Evolutionary conservation across 2,329 filamentous ascomycete genomes (phyloP), one percentile per base, ranked within the genome.

Genomic region (Xylariaceae sp.): DNA sequence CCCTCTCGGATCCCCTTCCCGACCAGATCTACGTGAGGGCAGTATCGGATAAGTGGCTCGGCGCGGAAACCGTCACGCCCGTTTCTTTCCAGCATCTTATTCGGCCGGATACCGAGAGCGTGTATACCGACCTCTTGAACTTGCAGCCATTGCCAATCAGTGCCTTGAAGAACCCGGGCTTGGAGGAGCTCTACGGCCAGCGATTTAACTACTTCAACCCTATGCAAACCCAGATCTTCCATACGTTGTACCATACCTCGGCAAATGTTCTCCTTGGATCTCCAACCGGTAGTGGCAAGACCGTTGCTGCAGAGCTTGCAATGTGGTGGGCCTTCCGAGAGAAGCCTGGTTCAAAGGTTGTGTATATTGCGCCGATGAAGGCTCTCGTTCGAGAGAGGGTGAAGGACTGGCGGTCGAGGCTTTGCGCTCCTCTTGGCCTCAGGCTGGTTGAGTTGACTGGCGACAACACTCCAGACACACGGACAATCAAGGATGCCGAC

Each of bases 251-350:
- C 46, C 83, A 96, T 55, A 95, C 92, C 0, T 62, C 83, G 6
- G 82, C 85, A 29, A 98, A 98, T 53, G 89, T 98, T 4, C 72
- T 98, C 3, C 73, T 98, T 7, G 92, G 93, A 6, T 96, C 92
- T 3, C 93, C 92, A 0, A 98, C 93, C 0, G 92, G 92, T 37
- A 94, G 88, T 68, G 92, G 92, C 38, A 98, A 98, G 67, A 98
- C 93, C 1, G 84, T 98, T 25, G 92, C 93, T 13, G 88, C 85
- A 31, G 92, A 98, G 56, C 64, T 98, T 40, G 89, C 93, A 17
- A 96, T 98, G 90, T 98, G 93, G 93, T 95, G 89, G 88, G 90
- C 92, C 3, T 96, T 98, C 63, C 79, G 89, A 11, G 89, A 95
- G 55, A 82, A 83, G 32, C 92, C 92, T 2, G 88, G 89, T 3